These are phyloP conservation scores for Skeletonema menzelii DNA, from an alignment of 108 stramenopile species.

Conservation along the genomic window DNA sequence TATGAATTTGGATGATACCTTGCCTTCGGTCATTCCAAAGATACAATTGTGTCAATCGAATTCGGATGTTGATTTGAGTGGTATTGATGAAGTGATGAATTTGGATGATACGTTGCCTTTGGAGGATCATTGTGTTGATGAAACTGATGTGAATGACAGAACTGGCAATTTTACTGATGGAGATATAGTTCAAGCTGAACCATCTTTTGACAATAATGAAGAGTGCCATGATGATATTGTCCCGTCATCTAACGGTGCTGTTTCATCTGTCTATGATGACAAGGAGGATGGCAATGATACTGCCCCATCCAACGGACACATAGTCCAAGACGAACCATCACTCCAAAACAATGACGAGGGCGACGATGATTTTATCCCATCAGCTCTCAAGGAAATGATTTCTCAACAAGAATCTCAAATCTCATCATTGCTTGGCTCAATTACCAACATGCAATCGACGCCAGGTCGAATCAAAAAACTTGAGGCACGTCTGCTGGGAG, in stretches of 20 bases:
- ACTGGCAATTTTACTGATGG: constrained; percentile 1
- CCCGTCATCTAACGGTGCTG: background rate
- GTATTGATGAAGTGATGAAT: background rate
- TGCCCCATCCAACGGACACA: background rate
- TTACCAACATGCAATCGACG: background rate
- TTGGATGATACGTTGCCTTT: background rate
- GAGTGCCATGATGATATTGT: background rate
- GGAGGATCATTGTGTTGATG: background rate
- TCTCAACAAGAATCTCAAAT: constrained; percentile 2
- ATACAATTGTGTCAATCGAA: background rate
- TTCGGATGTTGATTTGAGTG: constrained; percentile 5
- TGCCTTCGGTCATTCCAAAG: background rate
- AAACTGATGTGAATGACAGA: constrained; percentile 2
- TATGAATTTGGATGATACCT: background rate
- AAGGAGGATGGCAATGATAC: background rate
- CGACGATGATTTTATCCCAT: background rate
- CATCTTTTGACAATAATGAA: background rate
- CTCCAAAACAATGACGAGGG: background rate
- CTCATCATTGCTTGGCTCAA: background rate
- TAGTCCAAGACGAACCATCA: background rate
- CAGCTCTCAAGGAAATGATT: background rate
- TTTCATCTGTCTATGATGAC: background rate
- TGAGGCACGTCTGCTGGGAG: background rate
- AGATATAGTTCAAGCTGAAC: background rate
- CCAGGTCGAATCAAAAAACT: background rate